These are phyloP conservation scores for Lipomyces lipofer DNA, from an alignment of 805 yeast species.

Conservation along the genomic window DNA sequence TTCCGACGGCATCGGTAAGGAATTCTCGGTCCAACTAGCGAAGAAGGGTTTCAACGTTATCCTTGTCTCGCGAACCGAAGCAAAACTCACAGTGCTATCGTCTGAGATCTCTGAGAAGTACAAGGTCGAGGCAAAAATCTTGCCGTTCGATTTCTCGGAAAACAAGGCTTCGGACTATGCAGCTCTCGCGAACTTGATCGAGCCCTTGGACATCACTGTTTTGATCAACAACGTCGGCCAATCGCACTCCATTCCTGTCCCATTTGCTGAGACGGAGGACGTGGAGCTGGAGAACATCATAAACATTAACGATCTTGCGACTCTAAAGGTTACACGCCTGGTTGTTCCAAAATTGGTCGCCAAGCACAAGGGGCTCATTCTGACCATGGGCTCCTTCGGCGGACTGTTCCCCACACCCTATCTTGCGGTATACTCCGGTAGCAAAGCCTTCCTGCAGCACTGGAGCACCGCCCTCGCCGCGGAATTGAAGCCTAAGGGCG, in stretches of 20 bases:
- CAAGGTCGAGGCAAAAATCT: conserved; percentile 60
- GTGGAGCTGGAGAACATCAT: conserved; percentile 77
- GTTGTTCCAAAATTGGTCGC: conserved; percentile 68
- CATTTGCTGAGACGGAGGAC: conserved; percentile 77
- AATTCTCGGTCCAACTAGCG: conserved; percentile 84
- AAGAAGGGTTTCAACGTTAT: conserved; percentile 78
- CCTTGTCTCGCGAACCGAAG: conserved; percentile 78
- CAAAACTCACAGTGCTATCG: conserved; percentile 69
- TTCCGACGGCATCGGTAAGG: conserved; percentile 96
- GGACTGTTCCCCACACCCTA: conserved; percentile 91
- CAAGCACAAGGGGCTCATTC: conserved; percentile 55
- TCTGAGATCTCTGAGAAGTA: conserved; percentile 57
- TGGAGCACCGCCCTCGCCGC: conserved; percentile 91
- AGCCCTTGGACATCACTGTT: conserved; percentile 46
- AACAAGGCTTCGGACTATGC: conserved; percentile 61
- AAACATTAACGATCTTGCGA: conserved; percentile 80
- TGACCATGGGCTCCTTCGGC: conserved; percentile 97
- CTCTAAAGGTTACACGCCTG: conserved; percentile 79
- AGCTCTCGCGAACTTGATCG: conserved; percentile 41
- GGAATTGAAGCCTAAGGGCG: conserved; percentile 64
- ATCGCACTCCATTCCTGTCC: conserved; percentile 92
- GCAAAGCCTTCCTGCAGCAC: conserved; percentile 89
- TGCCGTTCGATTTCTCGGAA: conserved; percentile 76
- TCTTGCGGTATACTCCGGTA: conserved; percentile 92
- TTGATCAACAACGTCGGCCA: conserved; percentile 92